phyloP scores from a whole-genome alignment of 805 yeast genomes.

The Metschnikowia peoriensis region DNA sequence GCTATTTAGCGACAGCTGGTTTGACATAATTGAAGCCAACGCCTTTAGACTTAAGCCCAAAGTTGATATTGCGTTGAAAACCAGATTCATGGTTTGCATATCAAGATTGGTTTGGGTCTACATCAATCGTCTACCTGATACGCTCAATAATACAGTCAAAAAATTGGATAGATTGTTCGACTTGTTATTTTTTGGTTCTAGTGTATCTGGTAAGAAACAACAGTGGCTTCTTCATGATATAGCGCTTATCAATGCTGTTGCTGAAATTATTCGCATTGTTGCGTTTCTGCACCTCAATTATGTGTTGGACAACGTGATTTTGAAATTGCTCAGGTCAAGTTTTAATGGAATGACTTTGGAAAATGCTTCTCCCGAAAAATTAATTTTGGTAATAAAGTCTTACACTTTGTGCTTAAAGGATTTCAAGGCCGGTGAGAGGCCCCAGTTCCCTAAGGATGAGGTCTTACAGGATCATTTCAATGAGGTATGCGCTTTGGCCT shows the following conservation, averaged over 20 bases:
- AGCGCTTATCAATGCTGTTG: slow-evolving; percentile 59
- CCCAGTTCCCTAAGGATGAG: slow-evolving; percentile 70
- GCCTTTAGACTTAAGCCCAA: slow-evolving; percentile 66
- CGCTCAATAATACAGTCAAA: slow-evolving; percentile 82
- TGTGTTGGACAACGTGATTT: slow-evolving; percentile 71
- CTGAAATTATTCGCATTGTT: slow-evolving; percentile 70
- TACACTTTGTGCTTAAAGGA: slow-evolving; percentile 73
- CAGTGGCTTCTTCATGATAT: slow-evolving; percentile 74
- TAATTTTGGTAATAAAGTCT: slow-evolving; percentile 66
- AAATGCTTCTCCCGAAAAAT: slow-evolving; percentile 62
- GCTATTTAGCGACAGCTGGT: slow-evolving; percentile 72
- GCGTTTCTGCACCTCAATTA: slow-evolving; percentile 80
- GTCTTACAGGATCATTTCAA: slow-evolving; percentile 23
- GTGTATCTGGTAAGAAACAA: slow-evolving; percentile 50
- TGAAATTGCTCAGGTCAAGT: slow-evolving; percentile 63
- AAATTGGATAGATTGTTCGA: slow-evolving; percentile 66
- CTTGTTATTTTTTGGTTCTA: slow-evolving; percentile 48
- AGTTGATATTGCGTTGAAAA: slow-evolving; percentile 45
- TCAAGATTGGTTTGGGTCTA: slow-evolving; percentile 88
- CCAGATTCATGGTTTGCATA: slow-evolving; percentile 59
- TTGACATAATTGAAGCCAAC: slow-evolving; percentile 59
- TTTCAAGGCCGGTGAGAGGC: slow-evolving; percentile 51
- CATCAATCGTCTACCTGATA: slow-evolving; percentile 80
- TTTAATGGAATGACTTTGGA: slow-evolving; percentile 63
- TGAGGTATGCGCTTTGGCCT: neutral